Base-by-base conservation (phyloP, 108 stramenopile genomes). In the Cylindrotheca fusiformis region DNA sequence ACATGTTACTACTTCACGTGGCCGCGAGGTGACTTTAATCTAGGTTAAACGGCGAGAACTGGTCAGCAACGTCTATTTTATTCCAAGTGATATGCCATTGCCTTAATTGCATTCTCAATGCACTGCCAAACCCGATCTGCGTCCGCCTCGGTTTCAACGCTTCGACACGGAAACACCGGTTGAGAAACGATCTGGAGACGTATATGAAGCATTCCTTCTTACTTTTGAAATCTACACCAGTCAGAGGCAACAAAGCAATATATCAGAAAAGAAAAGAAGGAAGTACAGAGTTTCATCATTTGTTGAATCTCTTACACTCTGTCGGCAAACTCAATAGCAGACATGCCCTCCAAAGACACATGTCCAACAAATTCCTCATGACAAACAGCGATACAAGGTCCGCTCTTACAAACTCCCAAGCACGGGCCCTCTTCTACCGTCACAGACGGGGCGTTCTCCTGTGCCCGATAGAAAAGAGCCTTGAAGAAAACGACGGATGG, bases 321-420 rank as follows among this genome's bases (percentile, higher is more conserved):
- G 14, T 77, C 75, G 6, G 55, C 29, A 56, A 92, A 81, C 63
- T 92, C 91, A 18, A 30, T 54, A 25, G 51, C 36, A n/a, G 67
- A 70, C 91, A 88, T 92, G 18, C 91, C 91, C 50, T 86, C 86
- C 44, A 92, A 64, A 8, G 79, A 75, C 2, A 92, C 91, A 46
- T 52, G 77, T 0, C 91, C 91, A 23, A 68, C 74, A 74, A 77
- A 92, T 30, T 92, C 91, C 26, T 88, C 82, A 65, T 92, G 91
- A 63, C 85, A 69, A 23, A 92, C 57, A 1, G 79, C 87, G 24
- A 88, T 83, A 68, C 91, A 92, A 10, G 91, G 91, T 4, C 75
- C 91, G 25, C 71, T 47, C 52, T 87, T 75, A 58, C 91, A 92
- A 1, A 81, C 71, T n/a, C 91, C 91, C 54, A 85, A 60, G 59